These are phyloP conservation scores for Kluyveromyces sp. DNA, from an alignment of 1,139 yeast species.

Conservation along the genomic window DNA sequence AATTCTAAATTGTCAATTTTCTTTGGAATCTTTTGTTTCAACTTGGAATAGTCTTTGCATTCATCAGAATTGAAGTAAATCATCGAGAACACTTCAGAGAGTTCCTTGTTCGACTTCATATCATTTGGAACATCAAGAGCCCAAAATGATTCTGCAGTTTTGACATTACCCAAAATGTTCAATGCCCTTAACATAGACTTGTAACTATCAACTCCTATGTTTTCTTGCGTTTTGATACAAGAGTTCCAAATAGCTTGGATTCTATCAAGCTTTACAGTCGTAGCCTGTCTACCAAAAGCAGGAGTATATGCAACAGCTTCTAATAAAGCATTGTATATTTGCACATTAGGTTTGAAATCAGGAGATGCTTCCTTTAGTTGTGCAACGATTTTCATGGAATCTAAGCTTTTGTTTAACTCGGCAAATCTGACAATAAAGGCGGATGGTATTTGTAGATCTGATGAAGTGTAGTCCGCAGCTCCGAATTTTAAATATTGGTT, in stretches of 20 bases:
- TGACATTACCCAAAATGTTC: slow-evolving; percentile 12
- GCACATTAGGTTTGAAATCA: neutral
- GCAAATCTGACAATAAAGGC: slow-evolving; percentile 21
- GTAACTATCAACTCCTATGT: slow-evolving; percentile 14
- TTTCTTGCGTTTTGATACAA: slow-evolving; percentile 15
- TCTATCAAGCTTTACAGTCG: slow-evolving; percentile 15
- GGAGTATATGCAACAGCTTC: slow-evolving; percentile 20
- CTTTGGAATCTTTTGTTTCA: slow-evolving; percentile 13
- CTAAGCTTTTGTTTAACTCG: slow-evolving; percentile 12
- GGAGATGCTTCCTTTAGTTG: slow-evolving; percentile 13
- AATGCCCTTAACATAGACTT: slow-evolving; percentile 19
- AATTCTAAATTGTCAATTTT: slow-evolving; percentile 14
- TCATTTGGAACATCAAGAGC: slow-evolving; percentile 19
- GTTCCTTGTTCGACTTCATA: slow-evolving; percentile 12
- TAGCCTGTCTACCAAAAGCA: slow-evolving; percentile 5
- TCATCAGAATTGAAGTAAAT: slow-evolving; percentile 11
- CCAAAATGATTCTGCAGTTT: slow-evolving; percentile 19
- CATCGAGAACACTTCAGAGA: slow-evolving; percentile 18
- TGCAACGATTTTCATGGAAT: slow-evolving; percentile 19
- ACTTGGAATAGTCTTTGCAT: slow-evolving; percentile 8
- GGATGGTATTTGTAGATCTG: slow-evolving; percentile 10
- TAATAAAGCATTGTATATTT: slow-evolving; percentile 13
- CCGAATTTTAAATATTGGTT: slow-evolving; percentile 5
- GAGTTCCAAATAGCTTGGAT: slow-evolving; percentile 29
- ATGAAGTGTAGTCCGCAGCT: neutral